A percentile compares a stretch with the other conserved stretches of the same genome.
phyloP scores from a whole-genome alignment of 352 stramenopile genomes.

The Peronospora destructor region DNA sequence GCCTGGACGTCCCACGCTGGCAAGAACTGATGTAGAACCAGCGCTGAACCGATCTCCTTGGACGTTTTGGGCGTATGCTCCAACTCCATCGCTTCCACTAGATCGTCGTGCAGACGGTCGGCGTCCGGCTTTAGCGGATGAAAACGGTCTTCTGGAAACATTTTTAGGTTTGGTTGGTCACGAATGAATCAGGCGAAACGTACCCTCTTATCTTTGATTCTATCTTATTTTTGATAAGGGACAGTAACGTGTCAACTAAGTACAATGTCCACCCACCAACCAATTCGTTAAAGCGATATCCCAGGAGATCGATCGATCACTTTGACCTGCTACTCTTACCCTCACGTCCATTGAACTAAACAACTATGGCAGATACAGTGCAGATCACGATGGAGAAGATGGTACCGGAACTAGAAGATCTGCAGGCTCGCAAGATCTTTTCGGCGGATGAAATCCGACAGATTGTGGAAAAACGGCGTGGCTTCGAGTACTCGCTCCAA shows the following conservation, averaged over 20 bases:
- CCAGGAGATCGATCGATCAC: neutral
- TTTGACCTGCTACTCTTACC: neutral
- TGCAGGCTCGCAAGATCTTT: conserved; percentile 85
- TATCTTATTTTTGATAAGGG: too few relatives aligned
- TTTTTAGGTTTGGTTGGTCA: conserved; percentile 14
- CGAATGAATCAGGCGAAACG: too few relatives aligned
- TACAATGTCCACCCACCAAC: conserved; percentile 14
- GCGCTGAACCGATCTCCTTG: conserved; percentile 52
- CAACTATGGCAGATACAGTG: conserved; percentile 88
- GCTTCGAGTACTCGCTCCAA: conserved; percentile 91
- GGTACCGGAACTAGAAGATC: conserved; percentile 91
- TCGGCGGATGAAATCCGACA: conserved; percentile 82
- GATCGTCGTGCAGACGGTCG: conserved; percentile 62
- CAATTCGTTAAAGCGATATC: too few relatives aligned
- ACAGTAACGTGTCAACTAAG: conserved; percentile 5
- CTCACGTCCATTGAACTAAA: neutral
- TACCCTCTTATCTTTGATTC: too few relatives aligned
- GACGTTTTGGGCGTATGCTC: conserved; percentile 63
- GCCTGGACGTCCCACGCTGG: conserved; percentile 80
- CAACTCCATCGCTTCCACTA: conserved; percentile 41
- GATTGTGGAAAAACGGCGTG: conserved; percentile 83
- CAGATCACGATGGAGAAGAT: conserved; percentile 92
- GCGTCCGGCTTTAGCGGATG: conserved; percentile 65
- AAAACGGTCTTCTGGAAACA: conserved; percentile 81
- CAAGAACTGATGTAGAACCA: conserved; percentile 81